Evolutionary conservation across 164 flowering plant species (phyloP).

Genomic region (Vitis labrusca): DNA sequence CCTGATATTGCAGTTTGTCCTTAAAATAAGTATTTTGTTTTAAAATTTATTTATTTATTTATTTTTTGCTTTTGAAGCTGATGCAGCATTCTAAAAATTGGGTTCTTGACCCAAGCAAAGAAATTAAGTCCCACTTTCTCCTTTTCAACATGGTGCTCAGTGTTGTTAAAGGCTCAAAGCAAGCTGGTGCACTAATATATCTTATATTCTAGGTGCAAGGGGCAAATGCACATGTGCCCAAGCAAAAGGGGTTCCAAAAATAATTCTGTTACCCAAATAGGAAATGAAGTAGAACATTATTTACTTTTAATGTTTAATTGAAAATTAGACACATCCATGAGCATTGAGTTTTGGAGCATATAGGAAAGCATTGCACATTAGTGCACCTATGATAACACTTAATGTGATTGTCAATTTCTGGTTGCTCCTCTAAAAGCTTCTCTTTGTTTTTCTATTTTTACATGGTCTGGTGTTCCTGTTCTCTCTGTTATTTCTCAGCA

Average conservation of each 20-base stretch:
- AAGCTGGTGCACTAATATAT: background rate
- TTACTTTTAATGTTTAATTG: background rate
- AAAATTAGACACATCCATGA: background rate
- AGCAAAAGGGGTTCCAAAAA: no score
- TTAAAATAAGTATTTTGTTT: no score
- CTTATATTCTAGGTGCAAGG: background rate
- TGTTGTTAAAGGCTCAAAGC: conserved; percentile 1
- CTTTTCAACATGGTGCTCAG: background rate
- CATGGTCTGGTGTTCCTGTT: background rate
- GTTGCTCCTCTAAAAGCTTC: background rate
- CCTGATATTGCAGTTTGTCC: no score
- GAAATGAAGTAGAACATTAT: no score
- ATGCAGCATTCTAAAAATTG: no score
- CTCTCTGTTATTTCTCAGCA: background rate
- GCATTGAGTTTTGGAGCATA: no score
- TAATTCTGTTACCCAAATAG: no score
- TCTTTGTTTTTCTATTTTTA: background rate
- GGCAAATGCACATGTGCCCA: background rate
- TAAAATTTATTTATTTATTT: no score
- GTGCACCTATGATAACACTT: background rate
- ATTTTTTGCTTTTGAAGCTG: no score
- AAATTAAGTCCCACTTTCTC: background rate
- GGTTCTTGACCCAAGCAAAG: background rate
- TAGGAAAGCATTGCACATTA: no score
- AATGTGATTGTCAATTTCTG: background rate